Conservation (phyloP, 73 alveolate genomes). For the Paramecium biaurelia region DNA sequence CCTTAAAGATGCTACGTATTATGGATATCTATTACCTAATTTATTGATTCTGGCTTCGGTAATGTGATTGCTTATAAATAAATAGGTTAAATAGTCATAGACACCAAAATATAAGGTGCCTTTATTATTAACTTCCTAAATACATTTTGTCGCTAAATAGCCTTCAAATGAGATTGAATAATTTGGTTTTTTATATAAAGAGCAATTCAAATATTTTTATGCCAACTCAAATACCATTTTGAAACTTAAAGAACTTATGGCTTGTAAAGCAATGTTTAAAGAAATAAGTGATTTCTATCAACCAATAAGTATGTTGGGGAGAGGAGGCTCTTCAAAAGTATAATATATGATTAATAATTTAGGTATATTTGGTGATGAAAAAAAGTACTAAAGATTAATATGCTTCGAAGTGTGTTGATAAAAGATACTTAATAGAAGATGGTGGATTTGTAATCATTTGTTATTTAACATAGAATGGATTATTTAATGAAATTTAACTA, state of each 20-base stretch:
- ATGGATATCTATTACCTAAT: not conserved
- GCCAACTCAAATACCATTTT: not conserved
- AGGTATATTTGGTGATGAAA: constrained; percentile 27
- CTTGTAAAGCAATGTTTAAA: not conserved
- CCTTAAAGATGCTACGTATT: not conserved
- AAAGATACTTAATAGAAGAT: not conserved
- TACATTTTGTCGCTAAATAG: not conserved
- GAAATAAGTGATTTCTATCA: constrained; percentile 1
- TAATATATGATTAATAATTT: not conserved
- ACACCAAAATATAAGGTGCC: constrained; percentile 13
- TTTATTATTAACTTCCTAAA: not conserved
- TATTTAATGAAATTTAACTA: constrained; percentile 7
- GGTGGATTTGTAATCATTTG: not conserved
- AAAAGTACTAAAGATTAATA: not conserved
- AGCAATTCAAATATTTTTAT: not conserved
- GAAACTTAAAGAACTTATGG: not conserved
- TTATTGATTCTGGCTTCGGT: not conserved
- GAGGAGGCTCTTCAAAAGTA: constrained; percentile 37
- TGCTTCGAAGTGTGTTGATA: constrained; percentile 43
- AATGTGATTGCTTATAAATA: not conserved
- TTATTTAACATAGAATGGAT: not conserved
- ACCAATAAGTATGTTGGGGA: constrained; percentile 22
- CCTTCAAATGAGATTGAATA: not conserved
- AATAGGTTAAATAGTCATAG: not conserved
- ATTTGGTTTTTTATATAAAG: constrained; percentile 6